A percentile compares a stretch with the other conserved stretches of the same genome.
Conservation (phyloP, 805 yeast species). For the Candida fluviatilis region DNA sequence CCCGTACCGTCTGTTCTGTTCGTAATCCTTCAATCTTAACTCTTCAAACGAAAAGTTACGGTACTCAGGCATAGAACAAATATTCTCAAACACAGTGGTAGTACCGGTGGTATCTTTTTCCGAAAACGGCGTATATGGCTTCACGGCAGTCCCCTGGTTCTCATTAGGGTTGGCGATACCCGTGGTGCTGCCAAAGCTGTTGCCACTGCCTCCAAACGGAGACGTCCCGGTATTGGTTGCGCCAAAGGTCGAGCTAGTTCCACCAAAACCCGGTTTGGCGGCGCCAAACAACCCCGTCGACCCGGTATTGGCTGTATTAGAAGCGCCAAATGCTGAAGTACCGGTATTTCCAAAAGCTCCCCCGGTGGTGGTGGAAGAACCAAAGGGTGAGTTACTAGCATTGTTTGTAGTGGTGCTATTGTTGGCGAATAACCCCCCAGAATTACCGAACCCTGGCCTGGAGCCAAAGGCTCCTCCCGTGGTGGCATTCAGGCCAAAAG, state of each 20-base stretch:
- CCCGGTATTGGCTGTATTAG: constrained; percentile 8
- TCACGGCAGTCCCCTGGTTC: constrained; percentile 65
- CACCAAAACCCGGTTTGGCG: constrained; percentile 18
- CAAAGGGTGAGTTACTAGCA: constrained; percentile 18
- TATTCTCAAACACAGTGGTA: constrained; percentile 55
- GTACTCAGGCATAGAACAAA: constrained; percentile 89
- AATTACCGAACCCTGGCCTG: constrained; percentile 10
- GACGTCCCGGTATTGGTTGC: constrained; percentile 12
- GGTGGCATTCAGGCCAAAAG: constrained; percentile 13
- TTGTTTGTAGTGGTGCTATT: constrained; percentile 2
- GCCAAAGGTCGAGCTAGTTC: constrained; percentile 17
- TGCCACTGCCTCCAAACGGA: constrained; percentile 18
- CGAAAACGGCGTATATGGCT: constrained; percentile 62
- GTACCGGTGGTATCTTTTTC: constrained; percentile 70
- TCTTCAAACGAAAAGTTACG: constrained; percentile 80
- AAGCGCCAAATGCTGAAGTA: constrained; percentile 25
- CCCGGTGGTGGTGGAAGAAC: constrained; percentile 15
- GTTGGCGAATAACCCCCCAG: constrained; percentile 6
- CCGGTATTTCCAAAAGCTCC: constrained; percentile 22
- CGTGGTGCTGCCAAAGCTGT: constrained; percentile 9
- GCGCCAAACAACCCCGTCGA: constrained; percentile 37
- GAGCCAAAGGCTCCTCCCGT: constrained; percentile 11
- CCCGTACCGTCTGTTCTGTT: constrained; percentile 63
- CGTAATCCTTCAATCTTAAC: constrained; percentile 83
- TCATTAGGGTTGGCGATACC: constrained; percentile 28